phyloP scores from a whole-genome alignment of 1,284 basidiomycete species.

The Dichomitus squalens region DNA sequence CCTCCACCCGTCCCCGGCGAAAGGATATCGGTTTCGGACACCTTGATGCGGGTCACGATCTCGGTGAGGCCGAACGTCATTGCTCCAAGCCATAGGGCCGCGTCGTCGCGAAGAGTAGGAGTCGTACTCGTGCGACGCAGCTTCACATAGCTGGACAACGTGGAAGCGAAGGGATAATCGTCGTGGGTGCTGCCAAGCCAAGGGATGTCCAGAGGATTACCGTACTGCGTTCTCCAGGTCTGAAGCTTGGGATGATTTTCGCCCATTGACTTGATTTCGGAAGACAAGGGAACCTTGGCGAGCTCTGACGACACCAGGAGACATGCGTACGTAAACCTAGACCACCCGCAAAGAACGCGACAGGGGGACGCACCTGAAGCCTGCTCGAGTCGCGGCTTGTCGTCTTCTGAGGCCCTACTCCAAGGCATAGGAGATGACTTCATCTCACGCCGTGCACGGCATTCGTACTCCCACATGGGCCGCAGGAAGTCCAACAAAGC shows the following conservation, averaged over 20 bases:
- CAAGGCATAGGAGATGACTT: slow-evolving; percentile 1
- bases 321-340: neutral
- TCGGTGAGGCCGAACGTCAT: slow-evolving; percentile 20
- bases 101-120: slow-evolving; percentile 8
- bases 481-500: neutral
- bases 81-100: slow-evolving; percentile 12
- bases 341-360: neutral
- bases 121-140: neutral
- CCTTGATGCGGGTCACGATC: neutral
- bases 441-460: neutral
- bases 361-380: neutral
- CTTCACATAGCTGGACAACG: slow-evolving; percentile 4
- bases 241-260: neutral
- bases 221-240: neutral
- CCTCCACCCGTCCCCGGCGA: neutral
- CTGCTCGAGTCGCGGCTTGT: neutral
- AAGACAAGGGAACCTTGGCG: neutral
- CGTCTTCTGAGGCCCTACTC: neutral
- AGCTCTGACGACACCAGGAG: neutral
- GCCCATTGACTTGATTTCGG: neutral
- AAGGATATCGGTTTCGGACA: slow-evolving; percentile 8
- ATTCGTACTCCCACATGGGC: slow-evolving; percentile 3
- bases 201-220: slow-evolving; percentile 9
- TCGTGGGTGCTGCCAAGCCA: slow-evolving; percentile 6
- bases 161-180: slow-evolving; percentile 8